These are phyloP conservation scores for Cyclanthera cordifolia DNA, from an alignment of 306 rosid genomes.

Conservation along the genomic window DNA sequence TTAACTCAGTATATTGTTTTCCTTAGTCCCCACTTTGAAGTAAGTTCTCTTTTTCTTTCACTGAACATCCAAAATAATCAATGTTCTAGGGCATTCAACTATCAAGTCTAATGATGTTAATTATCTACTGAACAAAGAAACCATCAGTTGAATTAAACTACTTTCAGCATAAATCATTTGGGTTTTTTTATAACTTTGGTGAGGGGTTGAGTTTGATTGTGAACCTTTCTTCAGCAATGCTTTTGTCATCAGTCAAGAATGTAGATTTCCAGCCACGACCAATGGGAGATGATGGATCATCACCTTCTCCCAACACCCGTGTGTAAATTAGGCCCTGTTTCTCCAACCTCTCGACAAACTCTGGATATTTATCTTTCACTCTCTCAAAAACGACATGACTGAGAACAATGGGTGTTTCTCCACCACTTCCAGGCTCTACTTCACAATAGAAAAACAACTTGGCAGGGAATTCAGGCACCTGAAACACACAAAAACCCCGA, in stretches of 20 bases:
- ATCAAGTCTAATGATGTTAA: neutral
- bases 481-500: constrained; percentile 1
- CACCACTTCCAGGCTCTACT: constrained; percentile 62
- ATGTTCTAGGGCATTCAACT: neutral
- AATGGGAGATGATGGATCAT: constrained; percentile 70
- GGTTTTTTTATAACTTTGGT: neutral
- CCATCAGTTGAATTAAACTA: neutral
- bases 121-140: neutral
- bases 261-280: constrained; percentile 98
- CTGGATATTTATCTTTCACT: constrained; percentile 59
- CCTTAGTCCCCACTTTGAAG: neutral
- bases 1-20: neutral
- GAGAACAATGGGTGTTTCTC: constrained; percentile 83
- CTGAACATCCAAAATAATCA: neutral
- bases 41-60: neutral
- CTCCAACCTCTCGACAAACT: constrained; percentile 57
- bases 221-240: constrained; percentile 69
- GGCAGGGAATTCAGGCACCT: constrained; percentile 76
- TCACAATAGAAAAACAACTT: constrained; percentile 80
- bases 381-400: constrained; percentile 65
- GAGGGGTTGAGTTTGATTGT: neutral
- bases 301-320: constrained; percentile 60
- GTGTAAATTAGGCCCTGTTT: constrained; percentile 56
- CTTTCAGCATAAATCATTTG: neutral
- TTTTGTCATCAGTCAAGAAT: constrained; percentile 60